Evolutionary conservation across 202 grass and related monocot genomes (phyloP), one percentile per base, ranked within the genome.

Genomic region (Dendrocalamus latiflorus): DNA sequence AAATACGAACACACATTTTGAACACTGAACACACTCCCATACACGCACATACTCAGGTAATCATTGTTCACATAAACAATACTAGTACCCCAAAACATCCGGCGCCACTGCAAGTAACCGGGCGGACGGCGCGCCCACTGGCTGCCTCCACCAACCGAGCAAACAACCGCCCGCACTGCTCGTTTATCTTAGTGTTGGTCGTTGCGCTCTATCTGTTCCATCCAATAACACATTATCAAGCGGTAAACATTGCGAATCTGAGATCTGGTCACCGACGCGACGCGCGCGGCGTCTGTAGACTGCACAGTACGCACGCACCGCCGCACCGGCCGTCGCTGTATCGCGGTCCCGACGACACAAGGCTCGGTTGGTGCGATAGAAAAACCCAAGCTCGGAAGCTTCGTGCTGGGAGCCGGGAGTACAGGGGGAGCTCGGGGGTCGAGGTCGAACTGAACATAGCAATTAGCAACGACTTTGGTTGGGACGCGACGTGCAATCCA

Each of bases 381-480:
- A 43, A 72, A 70, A 26, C 2, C 47, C 2, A 28, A 10, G 16
- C 8, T 2, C 3, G 18, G 74, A 85, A 89, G 88, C 88, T 89
- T 86, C 88, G 67, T 86, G 78, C 58, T 54, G 58, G 65, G 47
- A 59, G 37, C 17, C 24, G 15, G 15, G 62, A 71, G 70, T 17
- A 17, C 68, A 7, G 28, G 20, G 43, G 37, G 60, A 18, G 80
- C 72, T 70, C 65, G 24, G 10, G 53, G 8, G 76, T 86, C 76
- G 25, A 25, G 75, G 18, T 68, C 81, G 9, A 79, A 6, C 50
- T 53, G 67, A 54, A 85, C 83, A 51, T 61, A 28, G 72, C 72
- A 82, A 74, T 83, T 61, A 28, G 72, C 72, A 82, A 74, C 88
- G 4, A 49, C 78, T 60, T 8, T 72, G 65, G 65, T 86, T 82